These are phyloP conservation scores for Nannizzia gypsea DNA, from an alignment of 2,329 filamentous ascomycete genomes.

Conservation along the genomic window DNA sequence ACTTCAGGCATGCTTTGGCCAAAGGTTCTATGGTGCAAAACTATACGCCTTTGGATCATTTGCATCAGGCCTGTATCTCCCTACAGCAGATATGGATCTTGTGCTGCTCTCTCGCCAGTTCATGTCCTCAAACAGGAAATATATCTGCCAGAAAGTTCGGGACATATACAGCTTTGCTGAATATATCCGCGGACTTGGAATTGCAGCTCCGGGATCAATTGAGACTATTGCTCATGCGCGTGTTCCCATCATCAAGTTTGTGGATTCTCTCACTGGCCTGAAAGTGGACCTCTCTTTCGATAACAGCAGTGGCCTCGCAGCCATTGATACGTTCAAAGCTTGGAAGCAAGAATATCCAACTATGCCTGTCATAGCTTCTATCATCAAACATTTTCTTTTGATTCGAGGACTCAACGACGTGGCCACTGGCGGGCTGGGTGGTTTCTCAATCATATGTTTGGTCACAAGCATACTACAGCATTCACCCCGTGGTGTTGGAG, in stretches of 20 bases:
- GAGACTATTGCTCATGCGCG: constrained; percentile 63
- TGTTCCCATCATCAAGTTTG: constrained; percentile 86
- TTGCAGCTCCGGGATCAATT: constrained; percentile 49
- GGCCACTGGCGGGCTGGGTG: constrained; percentile 78
- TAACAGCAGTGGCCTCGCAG: constrained; percentile 68
- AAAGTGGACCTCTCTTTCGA: constrained; percentile 93
- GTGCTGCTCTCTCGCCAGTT: constrained; percentile 60
- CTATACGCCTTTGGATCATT: constrained; percentile 84
- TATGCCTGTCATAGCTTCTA: constrained; percentile 73
- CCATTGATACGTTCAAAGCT: constrained; percentile 63
- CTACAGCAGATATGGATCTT: constrained; percentile 84
- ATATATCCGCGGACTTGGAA: constrained; percentile 44
- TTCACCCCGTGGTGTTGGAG: constrained; percentile 56
- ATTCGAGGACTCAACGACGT: constrained; percentile 91
- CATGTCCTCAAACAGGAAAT: constrained; percentile 40
- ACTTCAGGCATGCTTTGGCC: constrained; percentile 49
- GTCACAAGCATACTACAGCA: constrained; percentile 80
- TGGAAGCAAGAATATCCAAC: constrained; percentile 74
- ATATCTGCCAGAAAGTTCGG: constrained; percentile 41
- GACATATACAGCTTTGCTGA: constrained; percentile 51
- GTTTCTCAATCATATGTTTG: constrained; percentile 87
- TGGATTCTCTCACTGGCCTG: constrained; percentile 64
- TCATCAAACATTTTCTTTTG: constrained; percentile 84
- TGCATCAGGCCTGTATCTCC: constrained; percentile 66
- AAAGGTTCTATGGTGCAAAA: constrained; percentile 48